Percentiles rank a stretch among this genome's conserved stretches.
phyloP scores from a whole-genome alignment of 495 filamentous ascomycete species.

The Rostrohypoxylon terebratum region DNA sequence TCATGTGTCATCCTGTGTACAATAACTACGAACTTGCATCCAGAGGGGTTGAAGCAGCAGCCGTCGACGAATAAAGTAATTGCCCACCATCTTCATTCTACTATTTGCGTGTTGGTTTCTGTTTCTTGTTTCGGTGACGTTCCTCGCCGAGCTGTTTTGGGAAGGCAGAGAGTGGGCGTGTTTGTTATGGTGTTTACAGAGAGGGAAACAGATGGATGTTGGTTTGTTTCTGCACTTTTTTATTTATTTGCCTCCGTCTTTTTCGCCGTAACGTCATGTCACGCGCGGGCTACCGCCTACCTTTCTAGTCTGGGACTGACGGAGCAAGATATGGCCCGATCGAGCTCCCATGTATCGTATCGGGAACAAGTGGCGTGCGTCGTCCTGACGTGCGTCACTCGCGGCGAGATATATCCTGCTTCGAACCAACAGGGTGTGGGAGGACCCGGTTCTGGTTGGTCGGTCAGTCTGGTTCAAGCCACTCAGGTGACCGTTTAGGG shows the following conservation, averaged over 20 bases:
- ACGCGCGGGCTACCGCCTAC: conserved; percentile 5
- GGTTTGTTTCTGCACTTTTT: conserved; percentile 21
- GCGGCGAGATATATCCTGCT: not conserved
- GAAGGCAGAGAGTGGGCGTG: not conserved
- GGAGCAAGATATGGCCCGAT: conserved; percentile 11
- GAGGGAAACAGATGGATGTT: not conserved
- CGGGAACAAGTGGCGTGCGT: conserved; percentile 5
- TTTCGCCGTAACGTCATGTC: conserved; percentile 7
- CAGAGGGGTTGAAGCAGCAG: conserved; percentile 31
- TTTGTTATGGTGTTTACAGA: not conserved
- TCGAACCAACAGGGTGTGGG: conserved; percentile 16
- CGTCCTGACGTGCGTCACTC: not conserved
- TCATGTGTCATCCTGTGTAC: conserved; percentile 42
- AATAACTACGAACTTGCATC: conserved; percentile 47
- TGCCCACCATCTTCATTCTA: conserved; percentile 20
- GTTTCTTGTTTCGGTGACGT: not conserved
- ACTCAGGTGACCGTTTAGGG: conserved; percentile 33
- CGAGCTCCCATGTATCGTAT: conserved; percentile 23
- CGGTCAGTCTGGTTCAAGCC: not conserved
- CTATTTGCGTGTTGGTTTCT: conserved; percentile 5
- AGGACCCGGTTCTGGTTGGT: conserved; percentile 12
- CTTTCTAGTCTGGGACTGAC: conserved; percentile 1
- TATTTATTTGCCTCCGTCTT: not conserved
- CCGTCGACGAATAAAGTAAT: conserved; percentile 43
- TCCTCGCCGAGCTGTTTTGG: not conserved